Base-by-base conservation (phyloP, 805 yeast species). In the Nakazawaea holstii region DNA sequence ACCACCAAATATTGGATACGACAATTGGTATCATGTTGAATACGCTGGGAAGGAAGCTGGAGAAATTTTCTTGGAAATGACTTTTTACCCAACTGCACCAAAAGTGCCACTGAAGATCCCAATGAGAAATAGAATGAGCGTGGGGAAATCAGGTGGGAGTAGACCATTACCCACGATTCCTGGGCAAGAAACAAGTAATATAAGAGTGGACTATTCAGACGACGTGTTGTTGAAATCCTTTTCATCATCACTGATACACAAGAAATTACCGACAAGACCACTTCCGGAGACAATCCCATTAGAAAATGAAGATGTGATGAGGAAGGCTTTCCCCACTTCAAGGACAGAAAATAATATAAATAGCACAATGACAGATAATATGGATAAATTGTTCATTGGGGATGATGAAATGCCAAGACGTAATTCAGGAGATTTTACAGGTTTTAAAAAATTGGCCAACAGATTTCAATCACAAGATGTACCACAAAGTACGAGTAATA, bases 21-120 rank as follows among this genome's bases (percentile, higher is more conserved):
- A 94, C 62, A 73, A 74, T 28, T 92, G 98, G 98, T 87, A 84
- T 59, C 80, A 79, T 29, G 67, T 94, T 49, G 67, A 72, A 37
- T 79, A 79, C 59, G 82, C 81, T 40, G 82, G 80, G 17, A 79
- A 82, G 55, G 80, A 84, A 47, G 96, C 97, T 1, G 99, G 99
- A 1, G 87, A 80, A 62, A 79, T 94, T 1, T 92, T 82, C 63
- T 67, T 94, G 47, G 98, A 94, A 58, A 83, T 94, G 85, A 89
- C 97, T 0, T 94, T 88, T 59, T 88, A 87, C 59, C 94, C 96
- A 1, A 60, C 70, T 1, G 59, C 59, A 1, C 58, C 59, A 2
- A 55, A 58, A 15, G 67, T 67, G 10, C 55, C 55, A 15, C 41
- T 49, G 41, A 44, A 41, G 38, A 48, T 52, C 15, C 48, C 42